A percentile compares a stretch with the other conserved stretches of the same genome.
phyloP scores from a whole-genome alignment of 2,329 filamentous ascomycete species.

The Penicillium paneum region DNA sequence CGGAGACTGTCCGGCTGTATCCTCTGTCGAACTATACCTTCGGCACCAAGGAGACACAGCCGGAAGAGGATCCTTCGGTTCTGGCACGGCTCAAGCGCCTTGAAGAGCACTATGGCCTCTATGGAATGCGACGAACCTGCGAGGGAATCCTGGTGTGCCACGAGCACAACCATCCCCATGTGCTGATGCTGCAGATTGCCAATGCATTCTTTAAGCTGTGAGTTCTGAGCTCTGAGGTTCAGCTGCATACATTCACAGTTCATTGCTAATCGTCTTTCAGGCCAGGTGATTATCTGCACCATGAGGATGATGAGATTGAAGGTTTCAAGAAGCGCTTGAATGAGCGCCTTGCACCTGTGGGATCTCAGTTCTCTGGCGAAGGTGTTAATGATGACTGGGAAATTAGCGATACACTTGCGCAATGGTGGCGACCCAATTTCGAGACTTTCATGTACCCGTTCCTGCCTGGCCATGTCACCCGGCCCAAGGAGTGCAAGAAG shows the following conservation, averaged over 20 bases:
- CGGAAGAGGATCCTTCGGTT: slow-evolving; percentile 95
- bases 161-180: slow-evolving; percentile 98
- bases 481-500: slow-evolving; percentile 99
- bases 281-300: slow-evolving; percentile 87
- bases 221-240: slow-evolving; percentile 22
- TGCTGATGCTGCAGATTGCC: slow-evolving; percentile 97
- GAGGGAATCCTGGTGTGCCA: slow-evolving; percentile 97
- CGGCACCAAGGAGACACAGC: slow-evolving; percentile 95
- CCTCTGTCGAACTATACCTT: slow-evolving; percentile 99
- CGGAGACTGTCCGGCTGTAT: slow-evolving; percentile 83
- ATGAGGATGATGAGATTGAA: slow-evolving; percentile 80
- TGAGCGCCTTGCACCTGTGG: slow-evolving; percentile 89
- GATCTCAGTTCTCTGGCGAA: slow-evolving; percentile 73
- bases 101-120: slow-evolving; percentile 87
- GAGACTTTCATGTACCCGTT: slow-evolving; percentile 99
- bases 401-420: slow-evolving; percentile 88
- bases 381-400: slow-evolving; percentile 92
- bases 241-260: neutral
- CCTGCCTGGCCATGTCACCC: slow-evolving; percentile 89
- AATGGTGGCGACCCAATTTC: slow-evolving; percentile 99
- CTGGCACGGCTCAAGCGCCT: slow-evolving; percentile 86
- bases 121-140: slow-evolving; percentile 96
- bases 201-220: slow-evolving; percentile 98
- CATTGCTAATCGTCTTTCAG: slow-evolving; percentile 36
- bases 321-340: slow-evolving; percentile 95